Base-by-base conservation (phyloP, 495 filamentous ascomycete species). In the Hyaloscypha bicolor region DNA sequence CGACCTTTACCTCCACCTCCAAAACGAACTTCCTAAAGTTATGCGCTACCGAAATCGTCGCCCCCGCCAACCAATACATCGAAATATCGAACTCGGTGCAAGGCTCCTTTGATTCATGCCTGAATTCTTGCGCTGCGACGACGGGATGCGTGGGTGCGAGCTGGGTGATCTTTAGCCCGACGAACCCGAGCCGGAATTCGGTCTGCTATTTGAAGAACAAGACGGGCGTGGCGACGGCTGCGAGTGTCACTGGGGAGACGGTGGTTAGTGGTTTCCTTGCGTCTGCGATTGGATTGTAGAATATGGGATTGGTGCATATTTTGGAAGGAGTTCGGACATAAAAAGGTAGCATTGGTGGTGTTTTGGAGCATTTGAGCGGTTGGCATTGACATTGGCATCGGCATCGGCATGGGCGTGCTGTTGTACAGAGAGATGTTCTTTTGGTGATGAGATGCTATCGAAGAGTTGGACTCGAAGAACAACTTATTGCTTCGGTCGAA, bases 121-220 rank as follows among this genome's bases (percentile, higher is more conserved):
- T 71, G 21, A 39, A 71, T 52, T n/a, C 29, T 9, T 71, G 69
- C 52, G 65, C 65, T 19, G 52, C 30, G 14, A 31, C 9, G 0
- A 37, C n/a, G 6, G 61, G 62, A 42, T 71, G 69, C 45, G 39
- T 64, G 16, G 69, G 51, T 21, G 69, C 65, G 12, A 65, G 65
- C 6, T 71, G 69, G 69, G 55, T 68, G 25, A 62, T 71, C 5
- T 71, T 71, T 45, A 64, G 61, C 5, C 31, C 65, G 6, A 48
- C 57, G 22, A 53, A 33, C 21, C 68, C 68, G n/a, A 21, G 11
- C 19, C 67, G 53, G 22, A 71, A 71, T 55, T 61, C 48, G n/a
- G 30, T 39, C 35, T 71, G 69, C 39, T 71, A 52, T 57, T 57
- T 71, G 31, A 71, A 71, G 59, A 68, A 64, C 55, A 39, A 25